These are phyloP conservation scores for Chlorella sp. DNA, from an alignment of 139 green algal species.

Conservation along the genomic window DNA sequence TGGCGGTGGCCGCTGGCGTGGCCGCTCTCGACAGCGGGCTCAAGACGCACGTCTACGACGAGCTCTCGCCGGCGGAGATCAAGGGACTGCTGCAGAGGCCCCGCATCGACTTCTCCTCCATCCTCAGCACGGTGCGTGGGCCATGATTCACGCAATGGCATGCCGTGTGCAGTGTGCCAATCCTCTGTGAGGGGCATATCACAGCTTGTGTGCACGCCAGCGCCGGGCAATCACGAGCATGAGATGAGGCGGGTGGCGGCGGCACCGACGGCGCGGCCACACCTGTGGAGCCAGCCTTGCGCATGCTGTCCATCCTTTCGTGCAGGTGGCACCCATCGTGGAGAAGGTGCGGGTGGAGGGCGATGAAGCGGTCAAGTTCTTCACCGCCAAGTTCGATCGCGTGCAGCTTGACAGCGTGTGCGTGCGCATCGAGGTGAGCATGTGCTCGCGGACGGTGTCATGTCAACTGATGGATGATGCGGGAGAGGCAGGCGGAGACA, in stretches of 20 bases:
- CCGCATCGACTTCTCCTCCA: slow-evolving; percentile 86
- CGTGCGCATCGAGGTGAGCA: slow-evolving; percentile 62
- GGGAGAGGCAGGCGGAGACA: too few relatives aligned
- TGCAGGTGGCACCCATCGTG: slow-evolving; percentile 85
- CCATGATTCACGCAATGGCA: not conserved
- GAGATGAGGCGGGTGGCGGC: too few relatives aligned
- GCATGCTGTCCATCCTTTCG: too few relatives aligned
- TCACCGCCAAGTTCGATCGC: slow-evolving; percentile 89
- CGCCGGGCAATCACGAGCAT: too few relatives aligned
- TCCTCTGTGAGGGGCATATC: too few relatives aligned
- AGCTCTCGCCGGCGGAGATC: not conserved
- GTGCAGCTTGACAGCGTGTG: slow-evolving; percentile 68
- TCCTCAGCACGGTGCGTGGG: slow-evolving; percentile 68
- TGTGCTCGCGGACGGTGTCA: too few relatives aligned
- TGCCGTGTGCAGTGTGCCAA: too few relatives aligned
- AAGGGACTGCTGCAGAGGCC: slow-evolving; percentile 56
- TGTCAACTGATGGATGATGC: too few relatives aligned
- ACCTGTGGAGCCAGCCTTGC: too few relatives aligned
- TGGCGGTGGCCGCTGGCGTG: not conserved
- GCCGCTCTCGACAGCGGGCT: not conserved
- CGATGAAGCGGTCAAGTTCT: slow-evolving; percentile 85
- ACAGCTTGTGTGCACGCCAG: too few relatives aligned
- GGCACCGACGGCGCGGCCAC: too few relatives aligned
- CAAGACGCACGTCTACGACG: slow-evolving; percentile 5
- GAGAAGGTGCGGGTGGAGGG: slow-evolving; percentile 74